phyloP scores from a whole-genome alignment of 2,329 filamentous ascomycete genomes.

The Didymella keratinophila region DNA sequence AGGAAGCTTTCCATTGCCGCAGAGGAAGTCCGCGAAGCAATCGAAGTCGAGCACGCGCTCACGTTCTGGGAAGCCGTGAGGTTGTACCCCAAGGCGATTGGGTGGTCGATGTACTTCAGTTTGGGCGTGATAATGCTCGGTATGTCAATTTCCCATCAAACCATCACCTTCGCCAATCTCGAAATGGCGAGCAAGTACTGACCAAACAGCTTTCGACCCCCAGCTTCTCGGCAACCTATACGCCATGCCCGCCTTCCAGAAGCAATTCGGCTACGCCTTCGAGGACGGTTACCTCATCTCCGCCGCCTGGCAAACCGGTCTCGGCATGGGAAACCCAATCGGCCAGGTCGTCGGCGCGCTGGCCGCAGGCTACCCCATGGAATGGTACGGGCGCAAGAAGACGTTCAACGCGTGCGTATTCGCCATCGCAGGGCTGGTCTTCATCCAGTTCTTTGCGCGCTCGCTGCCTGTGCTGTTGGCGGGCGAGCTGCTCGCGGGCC shows the following conservation, averaged over 20 bases:
- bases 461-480: slow-evolving; percentile 25
- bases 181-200: background rate
- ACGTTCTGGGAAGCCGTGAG: slow-evolving; percentile 51
- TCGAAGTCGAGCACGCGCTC: slow-evolving; percentile 47
- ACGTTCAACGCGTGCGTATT: slow-evolving; percentile 26
- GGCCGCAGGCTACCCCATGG: slow-evolving; percentile 44
- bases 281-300: slow-evolving; percentile 43
- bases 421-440: slow-evolving; percentile 57
- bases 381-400: slow-evolving; percentile 39
- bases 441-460: slow-evolving; percentile 68
- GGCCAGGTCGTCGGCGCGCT: slow-evolving; percentile 66
- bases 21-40: slow-evolving; percentile 45
- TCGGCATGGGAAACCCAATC: slow-evolving; percentile 62
- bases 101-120: slow-evolving; percentile 68
- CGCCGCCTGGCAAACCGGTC: slow-evolving; percentile 52
- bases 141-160: slow-evolving; percentile 4
- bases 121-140: slow-evolving; percentile 67
- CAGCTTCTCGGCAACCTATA: slow-evolving; percentile 71
- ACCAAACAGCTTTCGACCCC: slow-evolving; percentile 62
- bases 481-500: slow-evolving; percentile 23
- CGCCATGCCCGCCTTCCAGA: slow-evolving; percentile 64
- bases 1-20: slow-evolving; percentile 20
- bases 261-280: slow-evolving; percentile 60
- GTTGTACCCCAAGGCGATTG: slow-evolving; percentile 56
- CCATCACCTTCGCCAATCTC: background rate